Percentiles rank a stretch among this genome's conserved stretches.
Conservation (phyloP, 208 protist genomes). For the Naegleria fowleri region DNA sequence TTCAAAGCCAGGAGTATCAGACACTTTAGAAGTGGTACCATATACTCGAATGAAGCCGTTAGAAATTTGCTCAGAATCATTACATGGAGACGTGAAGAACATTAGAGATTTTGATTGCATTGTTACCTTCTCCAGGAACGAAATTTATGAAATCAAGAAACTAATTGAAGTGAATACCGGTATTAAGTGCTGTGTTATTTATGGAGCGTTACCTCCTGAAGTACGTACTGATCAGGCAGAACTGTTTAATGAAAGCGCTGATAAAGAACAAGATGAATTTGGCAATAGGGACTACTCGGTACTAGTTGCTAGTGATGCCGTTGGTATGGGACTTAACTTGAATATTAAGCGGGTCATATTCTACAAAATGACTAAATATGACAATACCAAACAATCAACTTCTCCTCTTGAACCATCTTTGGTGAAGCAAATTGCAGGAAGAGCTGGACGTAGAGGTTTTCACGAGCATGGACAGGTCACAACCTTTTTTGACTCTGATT, state of each 20-base stretch:
- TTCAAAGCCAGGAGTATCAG: neutral
- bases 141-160: slow-evolving; percentile 58
- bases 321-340: slow-evolving; percentile 90
- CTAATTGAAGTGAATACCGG: slow-evolving; percentile 49
- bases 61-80: slow-evolving; percentile 49
- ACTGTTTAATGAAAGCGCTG: slow-evolving; percentile 64
- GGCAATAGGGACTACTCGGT: slow-evolving; percentile 49
- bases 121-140: slow-evolving; percentile 66
- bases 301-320: slow-evolving; percentile 82
- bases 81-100: slow-evolving; percentile 35
- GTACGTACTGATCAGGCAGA: slow-evolving; percentile 66
- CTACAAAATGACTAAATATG: neutral
- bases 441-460: slow-evolving; percentile 4
- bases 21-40: neutral
- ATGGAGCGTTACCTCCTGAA: slow-evolving; percentile 81
- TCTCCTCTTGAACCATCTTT: neutral
- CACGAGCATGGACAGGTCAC: neutral
- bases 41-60: slow-evolving; percentile 34
- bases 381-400: neutral
- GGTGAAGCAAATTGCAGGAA: neutral
- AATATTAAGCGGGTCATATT: slow-evolving; percentile 63
- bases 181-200: slow-evolving; percentile 65
- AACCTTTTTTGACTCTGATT: neutral
- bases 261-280: neutral
- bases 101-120: slow-evolving; percentile 70